A percentile compares a stretch with the other conserved stretches of the same genome.
These are phyloP conservation scores for Plasmopara viticola DNA, from an alignment of 352 stramenopile species.

Conservation along the genomic window DNA sequence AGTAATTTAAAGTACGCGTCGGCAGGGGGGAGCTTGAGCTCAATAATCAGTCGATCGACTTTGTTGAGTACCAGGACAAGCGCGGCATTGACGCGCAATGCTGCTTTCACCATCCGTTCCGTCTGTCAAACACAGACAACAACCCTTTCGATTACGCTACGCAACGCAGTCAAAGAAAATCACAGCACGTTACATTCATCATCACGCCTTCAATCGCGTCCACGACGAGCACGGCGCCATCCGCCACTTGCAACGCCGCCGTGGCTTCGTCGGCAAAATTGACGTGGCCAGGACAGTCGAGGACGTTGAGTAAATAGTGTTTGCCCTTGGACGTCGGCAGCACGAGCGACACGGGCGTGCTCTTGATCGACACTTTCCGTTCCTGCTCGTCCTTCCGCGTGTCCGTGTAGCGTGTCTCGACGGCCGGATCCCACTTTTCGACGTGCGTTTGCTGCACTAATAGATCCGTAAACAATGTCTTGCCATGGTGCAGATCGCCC, in stretches of 20 bases:
- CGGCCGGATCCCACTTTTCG: constrained; percentile 68
- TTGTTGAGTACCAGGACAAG: constrained; percentile 96
- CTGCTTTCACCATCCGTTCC: constrained; percentile 91
- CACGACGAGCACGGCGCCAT: constrained; percentile 95
- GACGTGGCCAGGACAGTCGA: constrained; percentile 96
- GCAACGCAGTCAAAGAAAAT: neutral
- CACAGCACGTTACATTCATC: constrained; percentile 70
- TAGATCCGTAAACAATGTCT: constrained; percentile 90
- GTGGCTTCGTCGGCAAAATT: constrained; percentile 97
- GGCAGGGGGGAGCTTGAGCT: constrained; percentile 95
- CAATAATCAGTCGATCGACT: constrained; percentile 97
- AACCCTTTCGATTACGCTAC: neutral
- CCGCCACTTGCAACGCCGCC: constrained; percentile 88
- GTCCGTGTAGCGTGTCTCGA: constrained; percentile 92
- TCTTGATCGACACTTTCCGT: constrained; percentile 95
- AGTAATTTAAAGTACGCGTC: constrained; percentile 99
- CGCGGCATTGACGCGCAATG: constrained; percentile 84
- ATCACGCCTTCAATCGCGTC: constrained; percentile 98
- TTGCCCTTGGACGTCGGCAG: constrained; percentile 92
- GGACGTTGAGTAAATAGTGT: constrained; percentile 92
- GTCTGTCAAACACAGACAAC: constrained; percentile 58
- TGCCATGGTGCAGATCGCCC: constrained; percentile 95
- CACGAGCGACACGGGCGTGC: constrained; percentile 92
- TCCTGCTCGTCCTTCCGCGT: constrained; percentile 96
- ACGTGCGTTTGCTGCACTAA: constrained; percentile 88